These are phyloP conservation scores for Saccharomycopsis phalli DNA, from an alignment of 1,139 yeast species.

Conservation along the genomic window DNA sequence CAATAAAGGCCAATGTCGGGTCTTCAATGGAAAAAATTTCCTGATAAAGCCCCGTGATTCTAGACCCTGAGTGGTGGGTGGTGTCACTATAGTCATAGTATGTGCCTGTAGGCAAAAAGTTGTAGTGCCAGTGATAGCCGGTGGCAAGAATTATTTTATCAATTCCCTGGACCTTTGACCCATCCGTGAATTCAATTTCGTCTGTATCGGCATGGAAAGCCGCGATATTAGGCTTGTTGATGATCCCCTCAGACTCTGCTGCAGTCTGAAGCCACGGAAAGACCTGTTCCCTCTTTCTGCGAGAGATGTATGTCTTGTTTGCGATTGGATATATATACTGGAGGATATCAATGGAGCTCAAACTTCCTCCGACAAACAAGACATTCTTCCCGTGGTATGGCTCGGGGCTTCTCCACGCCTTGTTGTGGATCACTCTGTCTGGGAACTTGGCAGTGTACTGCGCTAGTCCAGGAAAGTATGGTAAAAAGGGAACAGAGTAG, in stretches of 20 bases:
- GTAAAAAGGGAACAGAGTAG: conserved; percentile 39
- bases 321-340: conserved; percentile 41
- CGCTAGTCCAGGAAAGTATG: conserved; percentile 34
- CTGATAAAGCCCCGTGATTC: conserved; percentile 30
- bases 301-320: conserved; percentile 32
- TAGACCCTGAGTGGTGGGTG: conserved; percentile 18
- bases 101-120: conserved; percentile 27
- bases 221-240: conserved; percentile 29
- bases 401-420: conserved; percentile 29
- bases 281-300: conserved; percentile 25
- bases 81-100: conserved; percentile 14
- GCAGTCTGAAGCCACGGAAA: conserved; percentile 31
- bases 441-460: conserved; percentile 33
- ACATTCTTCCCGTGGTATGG: conserved; percentile 34
- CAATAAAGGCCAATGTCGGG: conserved; percentile 33
- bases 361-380: conserved; percentile 42
- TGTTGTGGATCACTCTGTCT: conserved; percentile 34
- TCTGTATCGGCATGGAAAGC: conserved; percentile 21
- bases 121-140: conserved; percentile 37
- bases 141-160: conserved; percentile 38
- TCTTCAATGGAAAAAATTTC: conserved; percentile 35
- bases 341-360: conserved; percentile 42
- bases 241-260: conserved; percentile 32
- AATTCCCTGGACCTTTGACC: conserved; percentile 28
- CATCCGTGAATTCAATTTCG: conserved; percentile 31